Base-by-base conservation (phyloP, 2,329 filamentous ascomycete genomes). In the Clonostachys rosea region DNA sequence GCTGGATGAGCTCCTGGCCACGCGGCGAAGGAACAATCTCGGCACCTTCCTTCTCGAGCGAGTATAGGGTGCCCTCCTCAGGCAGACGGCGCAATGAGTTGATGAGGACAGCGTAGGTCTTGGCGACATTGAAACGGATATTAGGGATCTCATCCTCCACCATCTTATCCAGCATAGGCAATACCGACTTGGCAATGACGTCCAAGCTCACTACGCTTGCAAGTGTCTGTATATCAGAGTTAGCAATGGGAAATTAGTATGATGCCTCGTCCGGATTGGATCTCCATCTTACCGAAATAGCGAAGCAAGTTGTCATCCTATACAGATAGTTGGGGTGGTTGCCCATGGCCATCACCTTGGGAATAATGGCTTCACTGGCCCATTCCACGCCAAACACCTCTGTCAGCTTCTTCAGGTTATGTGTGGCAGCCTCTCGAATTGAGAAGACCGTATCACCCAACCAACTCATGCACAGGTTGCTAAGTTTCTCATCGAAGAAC, bases 281-380 rank as follows among this genome's bases (percentile, higher is more conserved):
- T 33, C 16, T 24, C 24, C 6, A 24, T 80, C 89, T 76, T 79
- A 99, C 94, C 59, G 91, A 92, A 56, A 99, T 95, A 52, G 94
- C 94, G 67, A 99, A 99, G 74, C 92, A 97, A n/a, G 94, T 99
- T 10, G 94, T 99, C 94, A 99, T 99, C 66, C 94, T 83, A 79
- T 99, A 99, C 46, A 99, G 86, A 67, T 99, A 99, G 74, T 99
- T 99, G 51, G 92, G 90, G 67, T 99, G 94, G 63, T 90, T 89
- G 50, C 94, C 94, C 94, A 99, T 97, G 36, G 88, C 89, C 80
- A 96, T 94, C 54, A 99, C 94, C 76, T 97, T 97, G 50, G 94
- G 94, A 58, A 99, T 95, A 62, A 99, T 99, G 42, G 91, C 91
- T 65, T 91, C 89, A 67, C 87, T 95, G 40, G 94, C 92, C 94